Conservation (phyloP, 1,284 basidiomycete species). For the Stygiomarasmius scandens region DNA sequence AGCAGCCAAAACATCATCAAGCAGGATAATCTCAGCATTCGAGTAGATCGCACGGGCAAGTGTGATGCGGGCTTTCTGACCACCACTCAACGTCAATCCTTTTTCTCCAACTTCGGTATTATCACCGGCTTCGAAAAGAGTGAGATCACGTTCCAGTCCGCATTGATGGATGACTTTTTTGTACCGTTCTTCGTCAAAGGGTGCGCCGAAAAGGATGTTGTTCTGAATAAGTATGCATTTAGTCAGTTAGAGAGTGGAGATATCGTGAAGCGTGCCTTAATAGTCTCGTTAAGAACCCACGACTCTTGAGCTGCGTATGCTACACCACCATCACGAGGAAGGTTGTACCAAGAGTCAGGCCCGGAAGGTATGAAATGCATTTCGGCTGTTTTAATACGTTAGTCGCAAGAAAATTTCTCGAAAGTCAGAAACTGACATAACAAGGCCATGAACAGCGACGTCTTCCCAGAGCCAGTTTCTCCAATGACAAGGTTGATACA, state of each 20-base stretch:
- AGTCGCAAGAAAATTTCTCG: not conserved
- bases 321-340: conserved; percentile 67
- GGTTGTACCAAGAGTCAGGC: conserved; percentile 64
- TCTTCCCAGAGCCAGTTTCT: conserved; percentile 53
- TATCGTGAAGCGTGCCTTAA: conserved; percentile 40
- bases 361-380: conserved; percentile 65
- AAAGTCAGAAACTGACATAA: conserved; percentile 35
- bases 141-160: conserved; percentile 57
- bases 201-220: conserved; percentile 85
- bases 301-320: conserved; percentile 81
- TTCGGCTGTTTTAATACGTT: conserved; percentile 38
- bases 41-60: conserved; percentile 76
- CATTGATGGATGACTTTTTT: conserved; percentile 64
- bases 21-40: conserved; percentile 58
- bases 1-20: conserved; percentile 66
- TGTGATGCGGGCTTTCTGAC: conserved; percentile 78
- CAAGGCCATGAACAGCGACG: conserved; percentile 57
- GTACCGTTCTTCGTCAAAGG: conserved; percentile 75
- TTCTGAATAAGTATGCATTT: conserved; percentile 47
- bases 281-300: conserved; percentile 67
- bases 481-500: conserved; percentile 69
- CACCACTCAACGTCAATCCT: conserved; percentile 55
- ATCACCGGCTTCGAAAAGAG: conserved; percentile 70
- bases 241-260: conserved; percentile 35
- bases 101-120: conserved; percentile 70